These are phyloP conservation scores for Plasmodium berghei DNA, from an alignment of 169 alveolate genomes.

Conservation along the genomic window DNA sequence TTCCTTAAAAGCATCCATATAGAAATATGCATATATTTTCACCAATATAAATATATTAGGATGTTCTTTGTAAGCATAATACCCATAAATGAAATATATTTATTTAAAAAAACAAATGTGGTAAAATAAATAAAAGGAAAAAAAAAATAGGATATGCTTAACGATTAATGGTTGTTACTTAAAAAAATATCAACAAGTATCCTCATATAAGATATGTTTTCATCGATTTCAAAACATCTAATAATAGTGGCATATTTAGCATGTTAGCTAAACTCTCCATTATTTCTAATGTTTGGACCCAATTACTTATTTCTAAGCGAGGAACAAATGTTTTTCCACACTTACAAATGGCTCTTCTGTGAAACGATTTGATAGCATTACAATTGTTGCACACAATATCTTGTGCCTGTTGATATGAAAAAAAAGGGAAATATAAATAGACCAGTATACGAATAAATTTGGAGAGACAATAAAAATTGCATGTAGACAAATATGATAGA, in stretches of 20 bases:
- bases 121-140: constrained; percentile 3
- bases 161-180: background rate
- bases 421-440: background rate
- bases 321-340: constrained; percentile 60
- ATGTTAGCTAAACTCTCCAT: constrained; percentile 58
- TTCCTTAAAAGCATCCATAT: background rate
- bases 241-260: constrained; percentile 58
- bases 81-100: constrained; percentile 6
- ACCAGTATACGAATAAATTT: background rate
- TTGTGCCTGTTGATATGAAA: constrained; percentile 43
- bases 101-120: constrained; percentile 2
- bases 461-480: background rate
- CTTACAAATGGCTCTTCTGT: constrained; percentile 69
- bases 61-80: no score
- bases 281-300: constrained; percentile 61
- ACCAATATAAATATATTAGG: constrained; percentile 7
- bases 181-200: background rate
- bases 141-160: background rate
- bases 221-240: constrained; percentile 63
- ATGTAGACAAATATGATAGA: background rate
- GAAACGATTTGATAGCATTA: constrained; percentile 66
- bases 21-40: background rate
- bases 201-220: constrained; percentile 57
- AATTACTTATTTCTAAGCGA: constrained; percentile 46
- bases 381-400: constrained; percentile 69